Evolutionary conservation across 345 rosid species (phyloP), one percentile per base, ranked within the genome.

Genomic region (Eucalyptus caleyi): DNA sequence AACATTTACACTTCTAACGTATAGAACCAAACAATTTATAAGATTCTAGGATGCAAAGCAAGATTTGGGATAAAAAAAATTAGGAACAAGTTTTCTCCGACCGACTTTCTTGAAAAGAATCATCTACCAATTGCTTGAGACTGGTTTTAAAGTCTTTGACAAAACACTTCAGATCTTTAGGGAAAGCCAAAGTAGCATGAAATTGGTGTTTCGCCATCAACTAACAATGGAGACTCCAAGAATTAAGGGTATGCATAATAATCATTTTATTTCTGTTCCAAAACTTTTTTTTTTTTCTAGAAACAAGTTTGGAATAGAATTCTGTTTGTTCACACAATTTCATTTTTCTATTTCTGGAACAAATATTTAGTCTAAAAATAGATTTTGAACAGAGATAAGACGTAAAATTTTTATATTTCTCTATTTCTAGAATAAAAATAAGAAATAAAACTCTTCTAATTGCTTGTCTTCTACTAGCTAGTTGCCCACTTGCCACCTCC

Each of bases 261-360:
- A 50, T 50, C 54, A 50, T 50, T 50, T 1, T 50, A 50, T 50
- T 6, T 50, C 8, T 6, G 6, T 50, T 50, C 54, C 16, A 50
- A 49, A 50, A 49, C 16, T 47, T 11, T 1, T 5, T 15, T 50
- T 16, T 15, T 16, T 16, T 50, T 16, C 0, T 50, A 50, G 3
- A 6, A 50, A 50, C 8, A 50, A 50, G 1, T 50, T 50, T 50
- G 4, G 8, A 50, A 50, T 3, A 50, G 3, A 50, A 50, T 6
- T 50, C 6, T 3, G 2, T 50, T 50, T 50, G 8, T 50, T 16
- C 1, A 50, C 3, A 1, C 6, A 50, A 50, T 50, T 50, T 50
- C 21, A 16, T 50, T 50, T 50, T 50, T 50, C 21, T 16, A 50
- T 2, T 2, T 50, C 2, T 3, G 0, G 0, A 50, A 50, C 3